A percentile compares a stretch with the other conserved stretches of the same genome.
phyloP scores from a whole-genome alignment of 495 filamentous ascomycete genomes.

The Articulospora tetracladia region DNA sequence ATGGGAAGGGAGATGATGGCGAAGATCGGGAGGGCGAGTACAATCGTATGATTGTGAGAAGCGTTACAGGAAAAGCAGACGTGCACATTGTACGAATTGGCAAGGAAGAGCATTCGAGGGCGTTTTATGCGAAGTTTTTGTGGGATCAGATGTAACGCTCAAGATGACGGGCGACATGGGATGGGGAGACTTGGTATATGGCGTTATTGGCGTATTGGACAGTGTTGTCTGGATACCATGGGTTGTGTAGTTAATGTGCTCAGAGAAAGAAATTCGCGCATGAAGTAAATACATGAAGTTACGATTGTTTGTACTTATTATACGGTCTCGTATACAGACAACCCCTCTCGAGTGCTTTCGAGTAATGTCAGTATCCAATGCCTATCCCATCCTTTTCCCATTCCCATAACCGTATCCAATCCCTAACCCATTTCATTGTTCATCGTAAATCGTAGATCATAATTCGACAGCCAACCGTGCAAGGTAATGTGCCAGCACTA shows the following conservation, averaged over 20 bases:
- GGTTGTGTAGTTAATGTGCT: neutral
- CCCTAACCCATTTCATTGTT: neutral
- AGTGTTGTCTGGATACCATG: constrained; percentile 8
- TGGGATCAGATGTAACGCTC: constrained; percentile 87
- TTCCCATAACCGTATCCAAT: too few relatives aligned
- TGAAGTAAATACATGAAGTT: constrained; percentile 7
- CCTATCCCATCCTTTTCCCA: too few relatives aligned
- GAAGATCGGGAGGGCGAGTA: constrained; percentile 83
- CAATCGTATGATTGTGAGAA: constrained; percentile 80
- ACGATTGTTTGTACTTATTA: neutral
- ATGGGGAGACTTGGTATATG: too few relatives aligned
- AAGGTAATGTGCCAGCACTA: too few relatives aligned
- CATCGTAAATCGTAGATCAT: neutral
- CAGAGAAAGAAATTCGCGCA: neutral
- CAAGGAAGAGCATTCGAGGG: constrained; percentile 73
- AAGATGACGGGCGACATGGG: too few relatives aligned
- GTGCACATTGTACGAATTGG: constrained; percentile 95
- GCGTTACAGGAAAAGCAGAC: constrained; percentile 76
- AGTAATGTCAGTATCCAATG: neutral
- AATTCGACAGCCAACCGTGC: too few relatives aligned
- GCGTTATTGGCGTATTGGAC: neutral
- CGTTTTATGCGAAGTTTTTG: constrained; percentile 95
- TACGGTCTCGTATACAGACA: too few relatives aligned
- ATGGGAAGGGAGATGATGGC: constrained; percentile 83
- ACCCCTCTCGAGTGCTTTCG: too few relatives aligned